These are phyloP conservation scores for Groenewaldozyma salmanticensis DNA, from an alignment of 805 yeast genomes.

Conservation along the genomic window DNA sequence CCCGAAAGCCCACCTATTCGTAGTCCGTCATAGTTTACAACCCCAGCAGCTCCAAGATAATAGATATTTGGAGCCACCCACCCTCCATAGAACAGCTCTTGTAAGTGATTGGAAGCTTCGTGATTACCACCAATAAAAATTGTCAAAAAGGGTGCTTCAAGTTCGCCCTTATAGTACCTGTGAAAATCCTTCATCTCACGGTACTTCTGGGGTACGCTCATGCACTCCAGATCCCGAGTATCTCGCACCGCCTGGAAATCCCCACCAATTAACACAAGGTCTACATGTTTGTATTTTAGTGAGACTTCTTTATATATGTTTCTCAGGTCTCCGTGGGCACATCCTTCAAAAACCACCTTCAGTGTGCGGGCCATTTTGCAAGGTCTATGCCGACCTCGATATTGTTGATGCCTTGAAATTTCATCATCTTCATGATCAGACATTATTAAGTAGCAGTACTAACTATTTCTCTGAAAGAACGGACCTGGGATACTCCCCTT, in stretches of 20 bases:
- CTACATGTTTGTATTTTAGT: conserved; percentile 28
- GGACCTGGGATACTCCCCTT: too few relatives aligned
- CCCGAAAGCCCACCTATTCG: conserved; percentile 81
- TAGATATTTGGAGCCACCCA: conserved; percentile 87
- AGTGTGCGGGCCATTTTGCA: conserved; percentile 2
- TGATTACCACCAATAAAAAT: conserved; percentile 93
- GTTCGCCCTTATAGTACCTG: conserved; percentile 51
- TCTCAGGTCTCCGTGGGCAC: conserved; percentile 76
- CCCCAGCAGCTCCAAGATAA: conserved; percentile 71
- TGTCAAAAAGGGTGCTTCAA: conserved; percentile 64
- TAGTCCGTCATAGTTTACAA: conserved; percentile 60
- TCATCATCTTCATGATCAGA: too few relatives aligned
- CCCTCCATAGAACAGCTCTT: conserved; percentile 74
- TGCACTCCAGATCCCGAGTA: conserved; percentile 50
- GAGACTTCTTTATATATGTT: conserved; percentile 39
- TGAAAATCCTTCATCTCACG: conserved; percentile 69
- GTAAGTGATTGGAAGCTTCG: conserved; percentile 72
- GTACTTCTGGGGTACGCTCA: conserved; percentile 76
- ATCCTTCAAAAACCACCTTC: conserved; percentile 71
- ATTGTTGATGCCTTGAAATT: too few relatives aligned
- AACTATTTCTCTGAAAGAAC: too few relatives aligned
- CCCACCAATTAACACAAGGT: conserved; percentile 72
- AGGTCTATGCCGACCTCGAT: too few relatives aligned
- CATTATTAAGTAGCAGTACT: too few relatives aligned
- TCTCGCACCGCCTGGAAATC: conserved; percentile 80